Conservation (phyloP, 2,329 filamentous ascomycete species). For the Colletotrichum echinochloae region DNA sequence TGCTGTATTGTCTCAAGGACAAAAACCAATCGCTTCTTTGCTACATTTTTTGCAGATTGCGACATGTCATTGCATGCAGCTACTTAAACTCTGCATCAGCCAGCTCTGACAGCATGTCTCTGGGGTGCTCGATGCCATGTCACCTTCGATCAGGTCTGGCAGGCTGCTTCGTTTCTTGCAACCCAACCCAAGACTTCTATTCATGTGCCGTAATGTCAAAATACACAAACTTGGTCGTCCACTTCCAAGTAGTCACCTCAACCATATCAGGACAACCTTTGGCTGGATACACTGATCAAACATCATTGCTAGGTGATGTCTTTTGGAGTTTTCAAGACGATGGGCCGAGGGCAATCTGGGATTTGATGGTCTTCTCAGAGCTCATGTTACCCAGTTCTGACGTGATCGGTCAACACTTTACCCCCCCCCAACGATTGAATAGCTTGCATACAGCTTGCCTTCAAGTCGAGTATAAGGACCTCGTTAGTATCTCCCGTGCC, state of each 20-base stretch:
- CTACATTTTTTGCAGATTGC: constrained; percentile 14
- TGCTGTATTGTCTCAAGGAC: constrained; percentile 15
- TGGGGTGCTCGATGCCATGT: neutral
- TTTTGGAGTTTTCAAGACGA: no score
- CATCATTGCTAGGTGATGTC: neutral
- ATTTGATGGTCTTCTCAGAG: neutral
- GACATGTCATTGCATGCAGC: neutral
- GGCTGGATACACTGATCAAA: neutral
- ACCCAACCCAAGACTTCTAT: neutral
- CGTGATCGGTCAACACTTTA: no score
- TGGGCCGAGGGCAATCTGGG: neutral
- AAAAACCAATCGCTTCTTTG: constrained; percentile 18
- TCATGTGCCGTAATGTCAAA: neutral
- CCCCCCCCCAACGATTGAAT: neutral
- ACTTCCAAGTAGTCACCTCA: no score
- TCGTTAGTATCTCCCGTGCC: neutral
- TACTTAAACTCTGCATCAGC: neutral
- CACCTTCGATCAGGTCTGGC: neutral
- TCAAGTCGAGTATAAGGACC: neutral
- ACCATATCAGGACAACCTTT: neutral
- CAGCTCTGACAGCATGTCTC: neutral
- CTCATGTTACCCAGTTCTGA: neutral
- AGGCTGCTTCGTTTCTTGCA: neutral
- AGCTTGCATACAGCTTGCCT: neutral
- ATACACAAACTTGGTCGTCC: neutral